These are phyloP conservation scores for Flaveria linearis DNA, from an alignment of 129 eudicot genomes.

Conservation along the genomic window DNA sequence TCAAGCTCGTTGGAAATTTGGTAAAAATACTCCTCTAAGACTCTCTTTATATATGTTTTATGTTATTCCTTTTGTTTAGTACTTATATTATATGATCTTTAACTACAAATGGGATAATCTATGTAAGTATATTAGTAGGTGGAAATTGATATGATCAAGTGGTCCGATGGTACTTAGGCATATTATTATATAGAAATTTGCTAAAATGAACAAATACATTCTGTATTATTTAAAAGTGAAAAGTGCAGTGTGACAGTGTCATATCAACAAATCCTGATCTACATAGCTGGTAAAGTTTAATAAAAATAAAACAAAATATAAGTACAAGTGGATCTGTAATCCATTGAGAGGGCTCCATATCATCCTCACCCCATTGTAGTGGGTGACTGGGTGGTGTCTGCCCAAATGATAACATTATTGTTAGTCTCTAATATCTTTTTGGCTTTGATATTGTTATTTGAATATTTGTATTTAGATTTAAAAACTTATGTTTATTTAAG, in stretches of 20 bases:
- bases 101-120: no score
- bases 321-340: background rate
- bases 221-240: no score
- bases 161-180: background rate
- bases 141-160: background rate
- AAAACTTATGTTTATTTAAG: background rate
- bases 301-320: background rate
- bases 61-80: background rate
- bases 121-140: background rate
- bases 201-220: background rate
- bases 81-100: no score
- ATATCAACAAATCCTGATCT: background rate
- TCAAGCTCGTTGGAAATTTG: constrained; percentile 25
- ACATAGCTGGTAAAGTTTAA: background rate
- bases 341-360: constrained; percentile 3
- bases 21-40: background rate
- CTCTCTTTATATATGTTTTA: background rate
- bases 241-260: background rate
- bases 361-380: background rate
- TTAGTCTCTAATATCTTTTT: background rate
- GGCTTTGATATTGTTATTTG: background rate
- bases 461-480: background rate
- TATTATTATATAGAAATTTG: background rate
- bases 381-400: background rate
- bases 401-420: background rate